phyloP scores from a whole-genome alignment of 1,284 basidiomycete genomes.

The Cryptococcus sp. region DNA sequence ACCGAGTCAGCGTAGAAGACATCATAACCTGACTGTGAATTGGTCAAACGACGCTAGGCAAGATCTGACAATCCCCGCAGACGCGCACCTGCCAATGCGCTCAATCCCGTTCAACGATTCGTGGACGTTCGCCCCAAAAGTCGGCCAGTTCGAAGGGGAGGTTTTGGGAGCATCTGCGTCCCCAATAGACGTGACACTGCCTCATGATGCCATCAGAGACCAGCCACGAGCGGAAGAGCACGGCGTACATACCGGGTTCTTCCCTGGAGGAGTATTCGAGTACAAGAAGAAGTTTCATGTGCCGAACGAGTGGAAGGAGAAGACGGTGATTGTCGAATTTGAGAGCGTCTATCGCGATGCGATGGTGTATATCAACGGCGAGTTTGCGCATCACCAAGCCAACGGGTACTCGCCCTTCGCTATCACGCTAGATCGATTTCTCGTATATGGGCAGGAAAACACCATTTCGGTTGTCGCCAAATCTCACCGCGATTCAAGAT shows the following conservation, averaged over 20 bases:
- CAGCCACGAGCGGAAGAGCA: too few relatives aligned
- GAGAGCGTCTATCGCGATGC: background rate
- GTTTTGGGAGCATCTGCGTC: too few relatives aligned
- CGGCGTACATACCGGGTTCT: background rate
- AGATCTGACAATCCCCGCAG: too few relatives aligned
- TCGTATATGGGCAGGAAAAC: background rate
- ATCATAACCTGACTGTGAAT: too few relatives aligned
- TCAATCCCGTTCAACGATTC: too few relatives aligned
- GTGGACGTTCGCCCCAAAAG: too few relatives aligned
- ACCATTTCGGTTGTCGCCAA: background rate
- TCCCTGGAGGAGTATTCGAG: background rate
- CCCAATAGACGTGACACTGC: too few relatives aligned
- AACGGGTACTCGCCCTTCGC: background rate
- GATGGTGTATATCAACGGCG: background rate
- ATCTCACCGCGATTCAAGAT: background rate
- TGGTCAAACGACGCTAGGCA: too few relatives aligned
- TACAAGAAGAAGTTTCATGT: background rate
- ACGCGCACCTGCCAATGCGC: too few relatives aligned
- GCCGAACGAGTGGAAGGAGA: background rate
- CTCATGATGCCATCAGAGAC: too few relatives aligned
- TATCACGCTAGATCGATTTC: background rate
- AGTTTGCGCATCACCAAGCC: background rate
- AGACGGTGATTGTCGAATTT: background rate
- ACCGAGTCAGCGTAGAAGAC: too few relatives aligned
- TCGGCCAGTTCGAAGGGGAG: too few relatives aligned